These are phyloP conservation scores for Magnusiomyces sp. DNA, from an alignment of 1,139 yeast species.

Conservation along the genomic window DNA sequence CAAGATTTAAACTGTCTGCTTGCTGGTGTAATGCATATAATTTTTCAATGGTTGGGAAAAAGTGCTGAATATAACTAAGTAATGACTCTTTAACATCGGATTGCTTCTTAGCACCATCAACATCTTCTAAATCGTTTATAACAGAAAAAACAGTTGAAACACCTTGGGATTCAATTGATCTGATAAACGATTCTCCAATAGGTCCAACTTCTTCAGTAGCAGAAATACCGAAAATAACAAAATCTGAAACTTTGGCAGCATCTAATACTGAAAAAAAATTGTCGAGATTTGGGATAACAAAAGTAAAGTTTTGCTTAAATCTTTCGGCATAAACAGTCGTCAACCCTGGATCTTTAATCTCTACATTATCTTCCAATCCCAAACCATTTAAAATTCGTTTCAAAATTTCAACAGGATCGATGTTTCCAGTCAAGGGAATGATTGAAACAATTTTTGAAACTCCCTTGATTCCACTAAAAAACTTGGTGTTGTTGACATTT, in stretches of 20 bases:
- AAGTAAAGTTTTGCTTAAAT: constrained; percentile 67
- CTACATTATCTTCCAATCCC: constrained; percentile 20
- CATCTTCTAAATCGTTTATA: constrained; percentile 57
- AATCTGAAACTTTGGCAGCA: constrained; percentile 83
- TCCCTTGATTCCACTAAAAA: constrained; percentile 74
- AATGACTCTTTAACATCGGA: constrained; percentile 71
- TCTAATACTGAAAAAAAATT: constrained; percentile 68
- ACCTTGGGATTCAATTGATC: constrained; percentile 90
- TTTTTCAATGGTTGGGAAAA: constrained; percentile 81
- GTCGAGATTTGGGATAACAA: constrained; percentile 51
- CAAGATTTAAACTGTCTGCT: constrained; percentile 62
- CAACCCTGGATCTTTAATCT: constrained; percentile 29
- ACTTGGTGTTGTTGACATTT: constrained; percentile 38
- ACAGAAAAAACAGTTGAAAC: constrained; percentile 76
- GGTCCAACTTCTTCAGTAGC: constrained; percentile 77
- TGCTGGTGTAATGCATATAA: constrained; percentile 60
- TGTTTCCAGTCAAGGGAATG: constrained; percentile 68
- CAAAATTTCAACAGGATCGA: constrained; percentile 52
- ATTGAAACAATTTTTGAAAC: constrained; percentile 79
- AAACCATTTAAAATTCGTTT: constrained; percentile 30
- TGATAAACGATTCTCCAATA: constrained; percentile 79
- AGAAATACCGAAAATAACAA: constrained; percentile 76
- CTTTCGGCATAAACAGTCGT: constrained; percentile 40
- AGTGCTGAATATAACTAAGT: constrained; percentile 74
- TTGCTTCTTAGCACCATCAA: constrained; percentile 71